Base-by-base conservation (phyloP, 2,329 filamentous ascomycete genomes). In the Byssoonygena ceratinophila region DNA sequence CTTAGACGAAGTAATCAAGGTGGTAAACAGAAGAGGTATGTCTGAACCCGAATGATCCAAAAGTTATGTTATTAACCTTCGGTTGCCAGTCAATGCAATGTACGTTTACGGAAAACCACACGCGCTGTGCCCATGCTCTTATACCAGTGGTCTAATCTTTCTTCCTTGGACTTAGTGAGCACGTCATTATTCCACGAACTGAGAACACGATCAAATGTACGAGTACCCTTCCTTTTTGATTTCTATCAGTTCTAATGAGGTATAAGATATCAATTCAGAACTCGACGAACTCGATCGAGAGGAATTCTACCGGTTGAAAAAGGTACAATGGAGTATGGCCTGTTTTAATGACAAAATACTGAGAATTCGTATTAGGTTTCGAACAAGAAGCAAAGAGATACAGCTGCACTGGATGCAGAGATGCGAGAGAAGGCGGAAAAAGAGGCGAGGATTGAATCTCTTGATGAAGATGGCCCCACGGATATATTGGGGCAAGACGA, bases 121-220 rank as follows among this genome's bases (percentile, higher is more conserved):
- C 22, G 7, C 12, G n/a, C 18, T 34, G 32, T 12, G 4, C 39
- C 25, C n/a, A 12, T 25, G 18, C 12, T 2, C 11, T 14, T 14
- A 18, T n/a, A 25, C 20, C 12, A 2, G 12, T 41, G 34, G 18
- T 41, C 18, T 51, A 43, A 27, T 22, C 31, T 29, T 22, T 4
- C 40, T 34, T 46, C 73, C 69, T 61, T n/a, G n/a, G 72, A 74
- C 58, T 72, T 46, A 73, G 71, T 62, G 73, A 75, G 59, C 73
- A 75, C 59, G 73, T 98, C 61, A 97, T 98, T 61, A 98, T 98
- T 63, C 92, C 92, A 11, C 80, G 92, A 59, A 98, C 92, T 12
- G 92, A 98, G 69, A 98, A 97, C 65, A 98, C 92, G n/a, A 98
- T 98, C 75, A 96, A 95, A 73, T 98, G 83, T 83, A 73, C 60